Base-by-base conservation (phyloP, 805 yeast genomes). In the Candida caryicola region DNA sequence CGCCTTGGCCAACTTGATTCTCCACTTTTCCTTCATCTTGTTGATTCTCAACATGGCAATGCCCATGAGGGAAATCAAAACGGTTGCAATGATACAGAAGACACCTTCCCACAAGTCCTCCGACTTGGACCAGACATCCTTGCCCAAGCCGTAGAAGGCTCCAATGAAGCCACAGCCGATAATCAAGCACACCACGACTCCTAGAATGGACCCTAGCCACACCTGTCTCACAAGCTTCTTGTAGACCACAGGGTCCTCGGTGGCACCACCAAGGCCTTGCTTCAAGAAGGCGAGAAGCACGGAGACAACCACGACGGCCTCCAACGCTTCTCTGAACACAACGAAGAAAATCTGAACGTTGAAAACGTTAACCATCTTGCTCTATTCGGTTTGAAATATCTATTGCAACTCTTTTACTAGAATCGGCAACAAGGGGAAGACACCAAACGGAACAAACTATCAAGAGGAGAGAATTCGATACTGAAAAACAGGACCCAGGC, bases 21-120 rank as follows among this genome's bases (percentile, higher is more conserved):
- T 49, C 60, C 60, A 55, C 51, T 55, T 55, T 41, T 54, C 60
- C 42, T 49, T 49, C 60, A 55, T 55, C 43, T 55, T 55, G 48
- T 55, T 55, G 44, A 55, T 48, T 36, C 60, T 54, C 47, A 55
- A 52, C 58, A 55, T 55, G 41, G 60, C 58, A 37, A 55, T 47
- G 15, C 60, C 57, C 60, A 55, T 55, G 32, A 51, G 23, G 4
- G 60, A 47, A 39, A 55, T 55, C 51, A 55, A 48, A 7, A 50
- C 44, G 4, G 60, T 41, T 3, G 60, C 60, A 31, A 55, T 46
- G 26, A 54, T 44, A 36, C 57, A 52, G 48, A 55, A 55, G 16
- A 48, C 42, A 37, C 57, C 59, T 39, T 55, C 59, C 59, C 59
- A 55, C 19, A 55, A 30, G 23, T 55, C 58, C 33, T 55, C 60